Conservation (phyloP, 768 basidiomycete species). For the Grammothele lineata region DNA sequence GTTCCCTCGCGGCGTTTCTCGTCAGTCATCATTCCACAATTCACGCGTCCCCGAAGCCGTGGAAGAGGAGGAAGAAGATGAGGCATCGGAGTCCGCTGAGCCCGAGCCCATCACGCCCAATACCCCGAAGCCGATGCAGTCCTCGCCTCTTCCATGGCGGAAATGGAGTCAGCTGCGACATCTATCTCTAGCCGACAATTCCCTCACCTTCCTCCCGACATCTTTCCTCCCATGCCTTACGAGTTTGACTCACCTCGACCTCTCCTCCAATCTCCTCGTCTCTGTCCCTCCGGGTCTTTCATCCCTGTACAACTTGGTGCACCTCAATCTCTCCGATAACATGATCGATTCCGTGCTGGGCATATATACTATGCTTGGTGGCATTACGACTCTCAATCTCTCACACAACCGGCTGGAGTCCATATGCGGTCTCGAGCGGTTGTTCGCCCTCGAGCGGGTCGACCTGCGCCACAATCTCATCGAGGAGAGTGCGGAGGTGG, state of each 20-base stretch:
- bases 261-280: slow-evolving; percentile 88
- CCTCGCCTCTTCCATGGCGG: slow-evolving; percentile 44
- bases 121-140: slow-evolving; percentile 27
- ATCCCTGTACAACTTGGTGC: slow-evolving; percentile 70
- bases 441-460: slow-evolving; percentile 76
- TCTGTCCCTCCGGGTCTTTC: slow-evolving; percentile 80
- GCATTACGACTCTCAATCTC: slow-evolving; percentile 74
- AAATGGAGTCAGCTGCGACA: slow-evolving; percentile 78
- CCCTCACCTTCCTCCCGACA: slow-evolving; percentile 74
- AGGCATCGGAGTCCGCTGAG: slow-evolving; percentile 18
- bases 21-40: slow-evolving; percentile 44
- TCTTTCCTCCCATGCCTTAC: slow-evolving; percentile 63
- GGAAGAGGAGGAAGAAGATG: slow-evolving; percentile 44
- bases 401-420: slow-evolving; percentile 87
- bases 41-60: slow-evolving; percentile 55
- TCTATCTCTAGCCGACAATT: slow-evolving; percentile 76
- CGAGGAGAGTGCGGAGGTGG: slow-evolving; percentile 81
- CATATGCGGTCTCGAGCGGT: slow-evolving; percentile 92
- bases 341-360: slow-evolving; percentile 95
- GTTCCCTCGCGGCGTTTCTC: slow-evolving; percentile 24
- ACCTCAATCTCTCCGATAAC: slow-evolving; percentile 95
- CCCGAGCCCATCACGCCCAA: slow-evolving; percentile 13
- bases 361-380: slow-evolving; percentile 77
- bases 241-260: slow-evolving; percentile 77
- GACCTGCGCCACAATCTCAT: slow-evolving; percentile 80